Percentiles rank a stretch among this genome's conserved stretches.
phyloP scores from a whole-genome alignment of 306 rosid genomes.

The Rubus idaeus region DNA sequence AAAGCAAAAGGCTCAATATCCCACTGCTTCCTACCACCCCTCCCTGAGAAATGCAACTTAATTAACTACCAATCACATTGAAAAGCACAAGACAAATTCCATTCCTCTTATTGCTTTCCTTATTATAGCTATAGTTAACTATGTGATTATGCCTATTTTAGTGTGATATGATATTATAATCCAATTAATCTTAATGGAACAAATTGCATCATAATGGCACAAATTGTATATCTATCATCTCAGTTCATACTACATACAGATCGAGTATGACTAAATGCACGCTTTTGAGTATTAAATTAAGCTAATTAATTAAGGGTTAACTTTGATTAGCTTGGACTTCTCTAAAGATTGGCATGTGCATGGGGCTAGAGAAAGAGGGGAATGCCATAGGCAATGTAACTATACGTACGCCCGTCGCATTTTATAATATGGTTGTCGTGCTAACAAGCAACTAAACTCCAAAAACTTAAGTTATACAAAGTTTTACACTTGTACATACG shows the following conservation, averaged over 20 bases:
- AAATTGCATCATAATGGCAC: constrained; percentile 15
- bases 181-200: constrained; percentile 23
- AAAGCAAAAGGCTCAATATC: constrained; percentile 28
- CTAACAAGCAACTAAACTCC: too few relatives aligned
- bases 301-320: constrained; percentile 2
- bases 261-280: constrained; percentile 22
- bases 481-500: too few relatives aligned
- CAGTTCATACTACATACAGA: constrained; percentile 10
- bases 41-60: constrained; percentile 28
- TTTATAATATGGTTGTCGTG: too few relatives aligned
- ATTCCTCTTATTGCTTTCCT: constrained; percentile 32
- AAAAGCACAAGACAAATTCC: constrained; percentile 35
- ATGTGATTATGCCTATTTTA: constrained; percentile 40
- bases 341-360: constrained; percentile 3
- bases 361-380: not conserved
- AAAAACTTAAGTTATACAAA: too few relatives aligned
- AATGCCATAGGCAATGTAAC: not conserved
- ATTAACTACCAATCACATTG: constrained; percentile 35
- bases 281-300: constrained; percentile 7
- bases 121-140: constrained; percentile 6
- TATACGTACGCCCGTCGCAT: not conserved
- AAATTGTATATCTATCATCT: constrained; percentile 21
- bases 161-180: constrained; percentile 21
- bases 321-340: constrained; percentile 14
- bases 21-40: constrained; percentile 31